Evolutionary conservation across 2,329 filamentous ascomycete genomes (phyloP).

Genomic region (Fusarium pseudonygamai): DNA sequence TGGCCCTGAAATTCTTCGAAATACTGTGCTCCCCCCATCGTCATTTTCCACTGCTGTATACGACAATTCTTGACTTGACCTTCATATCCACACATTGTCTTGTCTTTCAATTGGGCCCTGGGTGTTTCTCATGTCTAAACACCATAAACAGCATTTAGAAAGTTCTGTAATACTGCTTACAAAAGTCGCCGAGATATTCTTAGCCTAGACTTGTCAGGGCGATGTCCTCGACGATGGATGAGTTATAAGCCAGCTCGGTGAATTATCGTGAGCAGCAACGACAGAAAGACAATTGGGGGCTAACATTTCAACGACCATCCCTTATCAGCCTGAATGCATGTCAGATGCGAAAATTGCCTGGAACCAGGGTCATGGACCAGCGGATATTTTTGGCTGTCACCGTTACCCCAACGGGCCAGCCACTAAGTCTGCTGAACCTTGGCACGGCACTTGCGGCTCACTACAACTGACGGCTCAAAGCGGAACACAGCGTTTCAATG

Average conservation of each 20-base stretch:
- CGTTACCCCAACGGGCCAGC: neutral
- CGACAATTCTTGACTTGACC: neutral
- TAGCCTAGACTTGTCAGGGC: neutral
- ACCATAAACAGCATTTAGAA: rapidly evolving
- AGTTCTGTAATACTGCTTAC: neutral
- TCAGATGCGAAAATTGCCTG: neutral
- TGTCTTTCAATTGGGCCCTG: too few species aligned
- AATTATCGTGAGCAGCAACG: neutral
- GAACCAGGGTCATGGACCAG: neutral
- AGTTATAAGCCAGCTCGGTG: rapidly evolving
- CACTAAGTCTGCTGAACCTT: neutral
- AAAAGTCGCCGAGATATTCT: neutral
- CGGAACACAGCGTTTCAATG: neutral
- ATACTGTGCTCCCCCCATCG: neutral
- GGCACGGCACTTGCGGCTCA: neutral
- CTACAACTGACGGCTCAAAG: neutral
- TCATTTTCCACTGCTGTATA: neutral
- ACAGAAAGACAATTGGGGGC: neutral
- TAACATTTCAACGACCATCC: rapidly evolving
- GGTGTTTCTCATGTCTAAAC: too few species aligned
- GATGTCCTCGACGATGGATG: rapidly evolving
- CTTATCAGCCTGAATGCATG: neutral
- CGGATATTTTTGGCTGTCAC: neutral
- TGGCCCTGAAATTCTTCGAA: neutral
- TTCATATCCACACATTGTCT: neutral